Conservation (phyloP, 2,329 filamentous ascomycete species). For the Arthrobotrys iridis region DNA sequence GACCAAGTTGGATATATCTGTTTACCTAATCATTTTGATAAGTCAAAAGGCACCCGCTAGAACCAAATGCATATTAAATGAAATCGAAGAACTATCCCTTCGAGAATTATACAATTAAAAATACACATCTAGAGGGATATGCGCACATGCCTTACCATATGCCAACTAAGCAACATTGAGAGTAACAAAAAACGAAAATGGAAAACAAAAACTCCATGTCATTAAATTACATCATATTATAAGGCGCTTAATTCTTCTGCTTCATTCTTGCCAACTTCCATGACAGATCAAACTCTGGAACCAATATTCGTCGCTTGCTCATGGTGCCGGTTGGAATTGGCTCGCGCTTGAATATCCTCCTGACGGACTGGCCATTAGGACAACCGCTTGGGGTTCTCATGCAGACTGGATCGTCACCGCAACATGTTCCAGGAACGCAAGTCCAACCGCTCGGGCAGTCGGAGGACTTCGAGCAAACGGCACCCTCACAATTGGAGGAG, state of each 20-base stretch:
- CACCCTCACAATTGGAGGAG: constrained; percentile 15
- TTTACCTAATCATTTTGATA: neutral
- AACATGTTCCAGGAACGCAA: constrained; percentile 39
- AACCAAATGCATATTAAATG: neutral
- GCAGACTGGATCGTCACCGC: constrained; percentile 28
- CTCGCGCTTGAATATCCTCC: constrained; percentile 24
- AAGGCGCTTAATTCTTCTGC: neutral
- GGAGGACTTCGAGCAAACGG: constrained; percentile 2
- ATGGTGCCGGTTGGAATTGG: neutral
- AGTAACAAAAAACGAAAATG: neutral
- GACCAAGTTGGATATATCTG: too few species aligned
- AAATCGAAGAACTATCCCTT: neutral
- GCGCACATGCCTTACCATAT: neutral
- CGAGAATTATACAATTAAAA: constrained; percentile 47
- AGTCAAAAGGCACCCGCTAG: constrained; percentile 12
- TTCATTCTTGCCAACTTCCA: constrained; percentile 22
- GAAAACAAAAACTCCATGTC: constrained; percentile 23
- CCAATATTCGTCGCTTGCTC: constrained; percentile 11
- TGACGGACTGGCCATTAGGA: constrained; percentile 24
- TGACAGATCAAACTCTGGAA: constrained; percentile 30
- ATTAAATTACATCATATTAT: constrained; percentile 30
- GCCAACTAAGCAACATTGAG: neutral
- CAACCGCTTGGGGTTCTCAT: constrained; percentile 36
- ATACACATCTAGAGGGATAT: constrained; percentile 34
- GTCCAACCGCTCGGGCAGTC: constrained; percentile 19